Percentiles rank a stretch among this genome's conserved stretches.
Evolutionary conservation across 176 grass and related monocot species (phyloP).

Genomic region (Oryza longistaminata): DNA sequence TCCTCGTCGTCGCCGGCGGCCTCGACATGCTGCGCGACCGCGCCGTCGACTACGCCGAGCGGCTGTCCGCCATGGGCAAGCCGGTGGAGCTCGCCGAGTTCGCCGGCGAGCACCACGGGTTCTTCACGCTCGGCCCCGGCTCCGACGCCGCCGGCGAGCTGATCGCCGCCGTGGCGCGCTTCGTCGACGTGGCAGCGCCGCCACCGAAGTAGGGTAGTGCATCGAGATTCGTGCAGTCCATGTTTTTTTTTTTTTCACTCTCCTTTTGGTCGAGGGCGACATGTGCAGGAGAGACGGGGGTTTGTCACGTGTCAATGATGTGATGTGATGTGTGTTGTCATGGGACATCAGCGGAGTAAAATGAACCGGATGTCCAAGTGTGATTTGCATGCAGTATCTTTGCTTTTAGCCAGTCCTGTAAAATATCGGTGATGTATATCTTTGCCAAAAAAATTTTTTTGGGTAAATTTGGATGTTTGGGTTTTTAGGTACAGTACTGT

Average conservation of each 20-base stretch:
- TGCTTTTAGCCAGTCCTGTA: background rate
- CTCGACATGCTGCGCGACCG: constrained; percentile 71
- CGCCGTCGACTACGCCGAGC: constrained; percentile 52
- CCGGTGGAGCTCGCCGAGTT: constrained; percentile 65
- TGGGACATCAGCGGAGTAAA: background rate
- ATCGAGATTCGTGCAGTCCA: background rate
- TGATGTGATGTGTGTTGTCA: background rate
- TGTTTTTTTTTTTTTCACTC: background rate
- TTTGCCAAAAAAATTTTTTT: background rate
- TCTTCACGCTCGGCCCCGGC: constrained; percentile 72
- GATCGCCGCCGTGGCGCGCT: constrained; percentile 49
- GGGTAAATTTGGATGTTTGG: background rate
- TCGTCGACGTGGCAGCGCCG: background rate
- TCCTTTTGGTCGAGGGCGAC: background rate
- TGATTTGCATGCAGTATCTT: background rate
- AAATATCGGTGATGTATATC: background rate
- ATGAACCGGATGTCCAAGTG: background rate
- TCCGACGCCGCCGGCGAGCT: constrained; percentile 63
- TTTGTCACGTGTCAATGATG: background rate
- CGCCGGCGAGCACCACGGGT: constrained; percentile 72
- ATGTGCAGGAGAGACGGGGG: background rate
- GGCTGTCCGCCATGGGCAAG: constrained; percentile 63
- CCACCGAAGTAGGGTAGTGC: background rate
- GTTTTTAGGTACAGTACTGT: too few species aligned
- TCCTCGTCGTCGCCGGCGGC: constrained; percentile 66